Evolutionary conservation across 176 grass and related monocot genomes (phyloP).

Genomic region (Bonia amplexicaulis): DNA sequence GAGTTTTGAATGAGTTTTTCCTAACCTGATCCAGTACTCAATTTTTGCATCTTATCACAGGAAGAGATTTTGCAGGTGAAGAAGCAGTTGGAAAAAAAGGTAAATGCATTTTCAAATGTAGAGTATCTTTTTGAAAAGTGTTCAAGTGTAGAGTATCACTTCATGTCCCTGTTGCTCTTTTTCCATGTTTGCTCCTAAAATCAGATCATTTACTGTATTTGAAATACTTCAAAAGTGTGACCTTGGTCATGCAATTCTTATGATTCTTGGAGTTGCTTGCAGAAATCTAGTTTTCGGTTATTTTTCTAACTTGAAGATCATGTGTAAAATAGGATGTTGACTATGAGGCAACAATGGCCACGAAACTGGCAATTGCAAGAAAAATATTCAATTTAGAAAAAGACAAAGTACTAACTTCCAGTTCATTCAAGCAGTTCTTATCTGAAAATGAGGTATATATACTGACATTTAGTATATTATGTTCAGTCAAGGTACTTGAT

Average conservation of each 20-base stretch:
- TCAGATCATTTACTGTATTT: slow-evolving; percentile 5
- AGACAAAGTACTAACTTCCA: slow-evolving; percentile 68
- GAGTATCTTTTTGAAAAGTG: background rate
- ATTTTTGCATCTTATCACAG: slow-evolving; percentile 33
- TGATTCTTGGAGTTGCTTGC: background rate
- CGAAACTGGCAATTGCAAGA: slow-evolving; percentile 81
- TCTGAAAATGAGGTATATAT: slow-evolving; percentile 83
- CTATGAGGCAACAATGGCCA: slow-evolving; percentile 75
- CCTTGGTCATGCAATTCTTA: background rate
- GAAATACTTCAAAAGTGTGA: background rate
- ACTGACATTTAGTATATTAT: slow-evolving; percentile 15
- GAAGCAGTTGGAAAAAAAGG: slow-evolving; percentile 78
- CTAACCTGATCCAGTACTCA: slow-evolving; percentile 2
- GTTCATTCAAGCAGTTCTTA: slow-evolving; percentile 83
- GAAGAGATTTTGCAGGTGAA: slow-evolving; percentile 73
- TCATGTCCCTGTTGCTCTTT: background rate
- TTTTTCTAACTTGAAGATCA: slow-evolving; percentile 7
- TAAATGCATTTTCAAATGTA: slow-evolving; percentile 30
- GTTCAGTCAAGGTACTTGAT: slow-evolving; percentile 16
- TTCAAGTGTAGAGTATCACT: background rate
- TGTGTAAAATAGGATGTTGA: slow-evolving; percentile 67
- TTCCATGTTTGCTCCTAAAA: background rate
- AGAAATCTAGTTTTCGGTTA: background rate
- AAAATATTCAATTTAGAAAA: slow-evolving; percentile 94
- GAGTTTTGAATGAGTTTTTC: background rate